Percentiles rank a stretch among this genome's conserved stretches.
phyloP scores from a whole-genome alignment of 2,329 filamentous ascomycete species.

The Fusarium pseudoanthophilum region DNA sequence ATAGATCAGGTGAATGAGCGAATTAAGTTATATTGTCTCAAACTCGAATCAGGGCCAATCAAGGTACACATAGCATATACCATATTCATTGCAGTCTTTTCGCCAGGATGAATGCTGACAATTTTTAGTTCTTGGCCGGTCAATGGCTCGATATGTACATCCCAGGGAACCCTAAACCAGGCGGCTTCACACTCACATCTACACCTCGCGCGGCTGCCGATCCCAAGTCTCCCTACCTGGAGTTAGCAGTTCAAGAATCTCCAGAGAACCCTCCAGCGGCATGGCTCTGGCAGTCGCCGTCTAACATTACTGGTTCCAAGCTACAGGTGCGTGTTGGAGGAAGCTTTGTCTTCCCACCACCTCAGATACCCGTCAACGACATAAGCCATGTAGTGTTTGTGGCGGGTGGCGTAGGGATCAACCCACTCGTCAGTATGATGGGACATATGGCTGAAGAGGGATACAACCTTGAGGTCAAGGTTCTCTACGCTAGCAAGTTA shows the following conservation, averaged over 20 bases:
- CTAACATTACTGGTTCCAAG: conserved; percentile 66
- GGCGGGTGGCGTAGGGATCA: conserved; percentile 85
- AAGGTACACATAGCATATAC: conserved; percentile 53
- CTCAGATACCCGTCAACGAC: conserved; percentile 51
- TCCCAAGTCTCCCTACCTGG: conserved; percentile 64
- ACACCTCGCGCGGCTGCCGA: conserved; percentile 68
- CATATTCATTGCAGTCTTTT: too few relatives aligned
- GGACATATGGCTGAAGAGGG: conserved; percentile 62
- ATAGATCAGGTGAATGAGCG: conserved; percentile 73
- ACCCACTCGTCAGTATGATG: conserved; percentile 81
- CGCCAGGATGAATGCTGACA: background rate
- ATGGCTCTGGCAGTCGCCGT: conserved; percentile 75
- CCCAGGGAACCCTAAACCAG: conserved; percentile 74
- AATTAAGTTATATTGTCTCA: conserved; percentile 75
- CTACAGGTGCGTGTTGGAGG: conserved; percentile 81
- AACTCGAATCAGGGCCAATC: conserved; percentile 60
- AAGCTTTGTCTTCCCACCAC: conserved; percentile 81
- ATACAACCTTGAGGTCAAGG: conserved; percentile 57
- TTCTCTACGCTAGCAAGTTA: conserved; percentile 70
- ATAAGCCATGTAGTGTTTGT: conserved; percentile 74
- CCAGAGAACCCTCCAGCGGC: conserved; percentile 76
- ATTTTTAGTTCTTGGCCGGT: conserved; percentile 75
- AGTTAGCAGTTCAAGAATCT: conserved; percentile 81
- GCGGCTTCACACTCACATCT: conserved; percentile 90
- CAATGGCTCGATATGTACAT: conserved; percentile 91